Conservation (phyloP, 2,329 filamentous ascomycete species). For the Aspergillus viridinutans region DNA sequence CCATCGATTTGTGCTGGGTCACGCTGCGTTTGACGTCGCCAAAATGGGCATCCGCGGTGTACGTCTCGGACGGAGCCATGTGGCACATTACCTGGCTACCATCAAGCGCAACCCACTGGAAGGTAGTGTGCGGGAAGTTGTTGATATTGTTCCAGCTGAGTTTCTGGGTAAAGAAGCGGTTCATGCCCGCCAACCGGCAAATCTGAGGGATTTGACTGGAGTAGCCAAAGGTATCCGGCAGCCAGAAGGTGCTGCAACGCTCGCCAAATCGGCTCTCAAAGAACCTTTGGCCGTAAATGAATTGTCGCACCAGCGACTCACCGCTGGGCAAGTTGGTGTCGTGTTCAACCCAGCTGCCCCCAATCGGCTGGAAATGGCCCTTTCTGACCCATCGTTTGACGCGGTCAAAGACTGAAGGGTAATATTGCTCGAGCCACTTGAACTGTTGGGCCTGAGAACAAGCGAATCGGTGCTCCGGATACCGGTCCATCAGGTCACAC, state of each 20-base stretch:
- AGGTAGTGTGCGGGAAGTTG: conserved; percentile 96
- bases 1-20: conserved; percentile 89
- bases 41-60: conserved; percentile 91
- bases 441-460: conserved; percentile 95
- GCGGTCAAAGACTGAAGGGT: conserved; percentile 82
- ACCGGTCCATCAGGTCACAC: conserved; percentile 90
- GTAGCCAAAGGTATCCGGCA: conserved; percentile 97
- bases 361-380: conserved; percentile 89
- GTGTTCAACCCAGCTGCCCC: conserved; percentile 97
- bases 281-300: conserved; percentile 90
- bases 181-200: conserved; percentile 92
- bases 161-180: conserved; percentile 94
- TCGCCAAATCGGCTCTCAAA: conserved; percentile 91
- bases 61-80: conserved; percentile 94
- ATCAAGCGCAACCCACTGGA: conserved; percentile 96
- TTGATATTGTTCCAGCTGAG: conserved; percentile 99
- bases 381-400: conserved; percentile 89
- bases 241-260: conserved; percentile 89
- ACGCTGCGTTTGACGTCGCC: conserved; percentile 89
- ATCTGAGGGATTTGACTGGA: conserved; percentile 91
- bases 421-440: conserved; percentile 91
- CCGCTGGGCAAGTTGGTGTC: conserved; percentile 97
- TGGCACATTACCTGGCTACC: conserved; percentile 96
- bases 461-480: conserved; percentile 88
- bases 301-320: conserved; percentile 89